phyloP scores from a whole-genome alignment of 1,284 basidiomycete genomes.

The Cryptococcus sp. region DNA sequence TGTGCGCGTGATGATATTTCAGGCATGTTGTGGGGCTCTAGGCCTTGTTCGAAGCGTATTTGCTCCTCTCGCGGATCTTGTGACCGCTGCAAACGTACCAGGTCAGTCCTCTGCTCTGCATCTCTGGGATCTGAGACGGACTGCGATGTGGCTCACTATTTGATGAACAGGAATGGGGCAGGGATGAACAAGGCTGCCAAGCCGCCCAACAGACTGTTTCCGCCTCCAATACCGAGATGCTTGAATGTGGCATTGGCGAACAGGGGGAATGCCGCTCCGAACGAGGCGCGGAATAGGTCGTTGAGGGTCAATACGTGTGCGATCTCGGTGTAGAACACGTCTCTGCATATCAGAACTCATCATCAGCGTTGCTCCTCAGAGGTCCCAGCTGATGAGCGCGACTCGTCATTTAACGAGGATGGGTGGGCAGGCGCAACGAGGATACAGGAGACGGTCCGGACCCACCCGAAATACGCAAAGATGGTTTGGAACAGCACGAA shows the following conservation, averaged over 20 bases:
- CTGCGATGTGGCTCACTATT: conserved; percentile 11
- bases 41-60: conserved; percentile 17
- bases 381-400: no score
- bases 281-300: conserved; percentile 18
- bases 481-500: conserved; percentile 22
- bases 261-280: conserved; percentile 25
- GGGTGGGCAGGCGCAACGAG: background rate
- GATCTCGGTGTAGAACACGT: conserved; percentile 21
- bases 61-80: conserved; percentile 16
- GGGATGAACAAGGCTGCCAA: conserved; percentile 29
- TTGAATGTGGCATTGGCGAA: conserved; percentile 28
- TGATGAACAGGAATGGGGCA: conserved; percentile 33
- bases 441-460: background rate
- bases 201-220: conserved; percentile 28
- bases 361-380: no score
- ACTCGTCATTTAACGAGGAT: no score
- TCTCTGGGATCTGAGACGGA: background rate
- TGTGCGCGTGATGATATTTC: background rate
- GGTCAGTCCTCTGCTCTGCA: background rate
- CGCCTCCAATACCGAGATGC: conserved; percentile 32
- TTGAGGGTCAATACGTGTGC: conserved; percentile 20
- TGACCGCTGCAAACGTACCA: conserved; percentile 9
- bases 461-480: conserved; percentile 19
- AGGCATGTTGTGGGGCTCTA: background rate
- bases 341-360: background rate